Evolutionary conservation across 2,329 filamentous ascomycete species (phyloP).

Genomic region (Acarospora socialis): DNA sequence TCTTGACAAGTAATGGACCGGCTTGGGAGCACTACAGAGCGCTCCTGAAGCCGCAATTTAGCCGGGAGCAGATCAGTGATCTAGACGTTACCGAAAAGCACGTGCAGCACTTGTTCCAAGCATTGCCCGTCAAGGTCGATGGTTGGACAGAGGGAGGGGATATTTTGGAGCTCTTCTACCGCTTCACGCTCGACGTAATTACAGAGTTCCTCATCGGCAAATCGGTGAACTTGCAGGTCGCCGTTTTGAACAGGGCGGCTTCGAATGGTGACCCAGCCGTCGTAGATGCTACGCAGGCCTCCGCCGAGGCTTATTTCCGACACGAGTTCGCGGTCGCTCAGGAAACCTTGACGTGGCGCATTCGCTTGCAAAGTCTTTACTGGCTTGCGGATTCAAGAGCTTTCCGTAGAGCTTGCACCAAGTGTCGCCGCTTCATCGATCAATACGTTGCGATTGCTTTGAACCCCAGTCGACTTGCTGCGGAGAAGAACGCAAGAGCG

Average conservation of each 20-base stretch:
- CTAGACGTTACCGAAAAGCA: conserved; percentile 37
- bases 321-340: neutral
- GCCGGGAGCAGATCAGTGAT: conserved; percentile 37
- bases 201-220: neutral
- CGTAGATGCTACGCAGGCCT: no score
- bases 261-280: no score
- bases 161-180: no score
- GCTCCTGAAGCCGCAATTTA: conserved; percentile 36
- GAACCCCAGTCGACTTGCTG: no score
- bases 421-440: neutral
- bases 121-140: conserved; percentile 42
- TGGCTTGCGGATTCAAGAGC: neutral
- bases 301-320: neutral
- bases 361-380: neutral
- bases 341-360: neutral
- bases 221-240: neutral
- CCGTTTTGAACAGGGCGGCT: no score
- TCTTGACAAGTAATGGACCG: conserved; percentile 36
- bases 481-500: no score
- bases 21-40: conserved; percentile 33
- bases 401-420: neutral
- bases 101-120: conserved; percentile 42
- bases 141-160: no score
- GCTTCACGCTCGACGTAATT: neutral
- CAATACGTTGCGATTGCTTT: conserved; percentile 26